Percentiles rank a stretch among this genome's conserved stretches.
These are phyloP conservation scores for Cenchrus americanus DNA, from an alignment of 176 grass and related monocot species.

Conservation along the genomic window DNA sequence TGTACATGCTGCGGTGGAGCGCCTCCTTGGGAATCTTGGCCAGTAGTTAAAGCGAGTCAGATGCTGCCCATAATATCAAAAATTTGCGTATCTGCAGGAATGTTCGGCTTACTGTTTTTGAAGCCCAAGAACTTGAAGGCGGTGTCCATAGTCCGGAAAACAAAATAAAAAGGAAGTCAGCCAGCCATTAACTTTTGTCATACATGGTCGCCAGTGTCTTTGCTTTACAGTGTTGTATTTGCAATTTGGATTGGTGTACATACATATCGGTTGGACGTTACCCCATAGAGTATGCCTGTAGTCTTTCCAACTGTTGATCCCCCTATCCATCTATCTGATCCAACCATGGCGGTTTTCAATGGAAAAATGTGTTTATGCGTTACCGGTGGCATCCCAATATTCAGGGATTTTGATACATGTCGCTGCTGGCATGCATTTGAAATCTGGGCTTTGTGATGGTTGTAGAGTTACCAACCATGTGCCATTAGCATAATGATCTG, in stretches of 20 bases:
- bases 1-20: constrained; percentile 89
- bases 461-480: background rate
- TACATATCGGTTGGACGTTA: constrained; percentile 50
- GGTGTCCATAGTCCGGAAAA: constrained; percentile 28
- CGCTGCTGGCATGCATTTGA: background rate
- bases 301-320: constrained; percentile 14
- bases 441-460: background rate
- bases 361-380: background rate
- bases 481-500: too few species aligned
- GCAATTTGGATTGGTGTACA: constrained; percentile 61
- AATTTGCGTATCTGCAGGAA: background rate
- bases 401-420: background rate
- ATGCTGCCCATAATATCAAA: constrained; percentile 7
- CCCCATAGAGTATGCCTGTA: constrained; percentile 41
- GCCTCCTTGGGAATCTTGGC: constrained; percentile 85
- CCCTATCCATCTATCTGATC: constrained; percentile 6
- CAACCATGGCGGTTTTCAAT: background rate
- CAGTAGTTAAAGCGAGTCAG: constrained; percentile 54
- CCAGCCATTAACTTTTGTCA: constrained; percentile 36
- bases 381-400: background rate
- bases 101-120: constrained; percentile 27
- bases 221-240: constrained; percentile 50
- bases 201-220: constrained; percentile 47
- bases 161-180: constrained; percentile 53
- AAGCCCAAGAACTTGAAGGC: constrained; percentile 30